Evolutionary conservation across 163 green algal genomes (phyloP).

Genomic region (Smithsoniella earleae): DNA sequence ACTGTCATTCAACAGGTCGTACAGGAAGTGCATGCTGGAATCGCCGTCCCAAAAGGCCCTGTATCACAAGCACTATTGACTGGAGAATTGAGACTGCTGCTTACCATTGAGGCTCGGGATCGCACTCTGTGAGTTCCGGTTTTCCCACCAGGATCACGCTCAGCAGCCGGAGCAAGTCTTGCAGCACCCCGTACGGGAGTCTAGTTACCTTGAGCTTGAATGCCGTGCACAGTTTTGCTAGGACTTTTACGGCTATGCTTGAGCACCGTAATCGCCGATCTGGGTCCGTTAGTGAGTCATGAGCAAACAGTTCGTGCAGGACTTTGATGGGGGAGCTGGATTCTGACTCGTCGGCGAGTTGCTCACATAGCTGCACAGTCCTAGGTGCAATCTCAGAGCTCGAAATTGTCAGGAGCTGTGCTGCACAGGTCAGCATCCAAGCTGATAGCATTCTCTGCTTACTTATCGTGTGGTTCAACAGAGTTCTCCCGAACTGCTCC

Average conservation of each 20-base stretch:
- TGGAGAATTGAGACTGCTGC: too few species aligned
- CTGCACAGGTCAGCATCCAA: conserved; percentile 20
- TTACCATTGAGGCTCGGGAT: too few species aligned
- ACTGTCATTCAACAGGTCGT: not conserved
- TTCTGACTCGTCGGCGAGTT: not conserved
- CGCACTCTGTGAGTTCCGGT: not conserved
- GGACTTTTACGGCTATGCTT: too few species aligned
- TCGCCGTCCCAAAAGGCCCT: not conserved
- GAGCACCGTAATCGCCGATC: too few species aligned
- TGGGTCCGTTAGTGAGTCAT: too few species aligned
- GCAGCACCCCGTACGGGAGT: not conserved
- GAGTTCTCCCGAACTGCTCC: too few species aligned
- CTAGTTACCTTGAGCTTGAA: not conserved
- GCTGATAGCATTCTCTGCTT: too few species aligned
- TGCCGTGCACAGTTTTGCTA: not conserved
- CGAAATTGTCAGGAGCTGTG: not conserved
- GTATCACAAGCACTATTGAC: too few species aligned
- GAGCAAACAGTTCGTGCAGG: not conserved
- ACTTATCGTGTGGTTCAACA: too few species aligned
- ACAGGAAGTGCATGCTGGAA: not conserved
- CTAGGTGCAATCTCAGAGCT: not conserved
- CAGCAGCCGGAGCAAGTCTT: not conserved
- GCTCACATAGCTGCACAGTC: not conserved
- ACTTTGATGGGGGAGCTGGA: not conserved
- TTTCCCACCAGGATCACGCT: not conserved